Conservation (phyloP, 2,329 filamentous ascomycete genomes). For the Pseudogymnoascus sp. region DNA sequence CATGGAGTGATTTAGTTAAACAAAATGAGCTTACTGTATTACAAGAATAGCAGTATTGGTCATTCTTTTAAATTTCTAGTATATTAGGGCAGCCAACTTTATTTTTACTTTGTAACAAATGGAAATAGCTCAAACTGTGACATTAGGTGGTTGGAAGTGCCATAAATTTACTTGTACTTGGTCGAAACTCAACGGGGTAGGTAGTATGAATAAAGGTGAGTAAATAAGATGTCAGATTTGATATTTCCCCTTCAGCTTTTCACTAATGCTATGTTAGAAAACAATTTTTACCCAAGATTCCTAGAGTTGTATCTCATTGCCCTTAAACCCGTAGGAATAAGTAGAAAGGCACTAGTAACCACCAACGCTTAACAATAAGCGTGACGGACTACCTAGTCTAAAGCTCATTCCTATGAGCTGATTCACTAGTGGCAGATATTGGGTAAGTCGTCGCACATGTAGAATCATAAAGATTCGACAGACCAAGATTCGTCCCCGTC, state of each 20-base stretch:
- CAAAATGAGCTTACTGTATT: neutral
- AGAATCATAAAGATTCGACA: conserved; percentile 13
- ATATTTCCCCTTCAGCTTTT: neutral
- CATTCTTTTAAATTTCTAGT: neutral
- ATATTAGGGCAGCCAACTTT: neutral
- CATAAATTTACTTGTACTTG: neutral
- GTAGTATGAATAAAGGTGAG: neutral
- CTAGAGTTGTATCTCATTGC: neutral
- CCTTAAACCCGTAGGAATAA: neutral
- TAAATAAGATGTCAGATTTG: neutral
- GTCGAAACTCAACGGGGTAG: neutral
- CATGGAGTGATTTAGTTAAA: neutral
- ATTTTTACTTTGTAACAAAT: neutral
- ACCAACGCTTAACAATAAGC: neutral
- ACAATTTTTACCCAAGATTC: neutral
- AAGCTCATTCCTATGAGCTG: neutral
- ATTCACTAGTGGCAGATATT: neutral
- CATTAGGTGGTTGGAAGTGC: neutral
- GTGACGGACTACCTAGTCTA: neutral
- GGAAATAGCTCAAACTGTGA: neutral
- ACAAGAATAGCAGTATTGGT: neutral
- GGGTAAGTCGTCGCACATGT: conserved; percentile 17
- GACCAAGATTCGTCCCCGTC: conserved; percentile 18
- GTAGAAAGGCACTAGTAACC: neutral
- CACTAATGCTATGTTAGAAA: neutral